Evolutionary conservation across 352 stramenopile genomes (phyloP).

Genomic region (Phytophthora citrophthora): DNA sequence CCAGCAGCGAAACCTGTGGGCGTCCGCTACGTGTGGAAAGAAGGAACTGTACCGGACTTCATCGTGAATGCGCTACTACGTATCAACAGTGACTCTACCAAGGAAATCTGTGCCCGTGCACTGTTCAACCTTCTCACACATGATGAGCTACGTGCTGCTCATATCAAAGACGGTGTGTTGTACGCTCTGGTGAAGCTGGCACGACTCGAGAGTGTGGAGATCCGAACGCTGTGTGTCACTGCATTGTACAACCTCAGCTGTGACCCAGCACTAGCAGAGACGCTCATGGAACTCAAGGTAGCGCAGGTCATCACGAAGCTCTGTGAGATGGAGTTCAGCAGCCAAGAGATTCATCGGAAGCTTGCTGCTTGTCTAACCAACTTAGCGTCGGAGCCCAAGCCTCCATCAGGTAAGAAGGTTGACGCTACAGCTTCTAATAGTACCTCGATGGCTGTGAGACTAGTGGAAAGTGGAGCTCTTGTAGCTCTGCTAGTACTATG

Average conservation of each 20-base stretch:
- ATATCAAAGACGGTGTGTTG: conserved; percentile 88
- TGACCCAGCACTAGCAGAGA: conserved; percentile 70
- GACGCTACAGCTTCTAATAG: conserved; percentile 5
- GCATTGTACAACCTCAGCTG: conserved; percentile 89
- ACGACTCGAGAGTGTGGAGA: conserved; percentile 82
- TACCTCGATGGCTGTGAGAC: conserved; percentile 28
- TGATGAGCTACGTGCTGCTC: conserved; percentile 74
- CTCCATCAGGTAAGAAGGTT: conserved; percentile 27
- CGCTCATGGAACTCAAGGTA: conserved; percentile 87
- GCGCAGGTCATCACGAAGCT: conserved; percentile 87
- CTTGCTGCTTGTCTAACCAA: conserved; percentile 82
- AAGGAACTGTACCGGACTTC: conserved; percentile 88
- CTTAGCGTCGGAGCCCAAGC: conserved; percentile 66
- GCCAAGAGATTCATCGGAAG: conserved; percentile 76
- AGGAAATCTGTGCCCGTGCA: conserved; percentile 85
- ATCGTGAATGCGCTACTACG: conserved; percentile 90
- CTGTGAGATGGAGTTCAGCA: conserved; percentile 86
- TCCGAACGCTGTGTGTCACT: conserved; percentile 77
- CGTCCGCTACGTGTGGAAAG: conserved; percentile 81
- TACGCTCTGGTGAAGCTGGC: conserved; percentile 90
- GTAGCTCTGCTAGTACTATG: conserved; percentile 72
- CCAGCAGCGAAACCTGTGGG: conserved; percentile 46
- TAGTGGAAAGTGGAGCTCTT: conserved; percentile 74
- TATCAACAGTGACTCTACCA: conserved; percentile 90
- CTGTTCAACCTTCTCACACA: conserved; percentile 90